Evolutionary conservation across 306 rosid species (phyloP).

Genomic region (Pyrus betulifolia): DNA sequence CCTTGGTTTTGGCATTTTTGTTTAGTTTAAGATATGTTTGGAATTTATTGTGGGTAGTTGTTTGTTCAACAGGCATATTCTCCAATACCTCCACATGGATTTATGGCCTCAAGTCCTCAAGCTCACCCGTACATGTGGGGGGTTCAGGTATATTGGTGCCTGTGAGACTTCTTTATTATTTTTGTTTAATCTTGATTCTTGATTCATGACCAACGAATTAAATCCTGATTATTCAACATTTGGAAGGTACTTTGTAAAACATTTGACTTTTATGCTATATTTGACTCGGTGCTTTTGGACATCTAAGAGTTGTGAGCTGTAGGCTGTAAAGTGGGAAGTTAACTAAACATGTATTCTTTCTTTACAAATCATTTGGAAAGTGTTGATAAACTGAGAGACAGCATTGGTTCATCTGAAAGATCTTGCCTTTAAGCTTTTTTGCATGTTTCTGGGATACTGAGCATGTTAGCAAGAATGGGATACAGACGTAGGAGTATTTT

Average conservation of each 20-base stretch:
- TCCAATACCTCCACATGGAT: slow-evolving; percentile 92
- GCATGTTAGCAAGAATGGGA: background rate
- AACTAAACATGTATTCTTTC: background rate
- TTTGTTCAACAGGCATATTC: slow-evolving; percentile 65
- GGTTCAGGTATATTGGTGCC: slow-evolving; percentile 56
- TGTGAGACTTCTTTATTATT: background rate
- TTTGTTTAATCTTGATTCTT: background rate
- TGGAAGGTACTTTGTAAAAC: background rate
- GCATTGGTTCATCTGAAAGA: background rate
- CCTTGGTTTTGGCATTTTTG: slow-evolving; percentile 6
- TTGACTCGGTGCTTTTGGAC: background rate
- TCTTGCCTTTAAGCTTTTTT: background rate
- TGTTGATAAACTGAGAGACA: background rate
- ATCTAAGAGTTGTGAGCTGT: background rate
- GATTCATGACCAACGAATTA: background rate
- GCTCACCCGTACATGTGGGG: slow-evolving; percentile 99
- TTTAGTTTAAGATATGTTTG: slow-evolving; percentile 20
- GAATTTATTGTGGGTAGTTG: slow-evolving; percentile 17
- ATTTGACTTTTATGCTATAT: background rate
- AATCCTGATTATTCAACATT: background rate
- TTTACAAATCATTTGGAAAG: background rate
- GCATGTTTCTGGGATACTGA: background rate
- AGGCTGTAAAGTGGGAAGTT: background rate
- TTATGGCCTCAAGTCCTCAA: slow-evolving; percentile 87
- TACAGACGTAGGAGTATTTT: background rate